A percentile compares a stretch with the other conserved stretches of the same genome.
These are phyloP conservation scores for Macrolepiota dolichaula DNA, from an alignment of 768 basidiomycete genomes.

Conservation along the genomic window DNA sequence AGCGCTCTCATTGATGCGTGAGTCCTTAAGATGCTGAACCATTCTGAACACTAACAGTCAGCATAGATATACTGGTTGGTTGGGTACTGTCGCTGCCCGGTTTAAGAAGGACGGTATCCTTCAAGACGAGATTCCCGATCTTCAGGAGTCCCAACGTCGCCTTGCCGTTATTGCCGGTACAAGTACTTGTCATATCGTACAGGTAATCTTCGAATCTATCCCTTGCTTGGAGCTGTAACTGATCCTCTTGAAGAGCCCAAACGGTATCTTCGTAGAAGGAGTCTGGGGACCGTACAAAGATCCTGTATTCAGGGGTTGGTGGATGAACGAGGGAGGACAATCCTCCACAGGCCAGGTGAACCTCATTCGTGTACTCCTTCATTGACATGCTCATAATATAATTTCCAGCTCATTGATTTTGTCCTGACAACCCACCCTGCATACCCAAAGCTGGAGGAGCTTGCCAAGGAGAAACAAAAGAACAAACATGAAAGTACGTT, in stretches of 20 bases:
- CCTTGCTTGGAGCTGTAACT: neutral
- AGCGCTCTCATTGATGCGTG: conserved; percentile 95
- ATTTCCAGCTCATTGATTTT: conserved; percentile 81
- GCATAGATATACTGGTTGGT: conserved; percentile 84
- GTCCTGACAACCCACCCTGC: conserved; percentile 91
- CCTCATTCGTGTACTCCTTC: neutral
- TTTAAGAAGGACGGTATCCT: conserved; percentile 49
- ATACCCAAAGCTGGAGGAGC: conserved; percentile 62
- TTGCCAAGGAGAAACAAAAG: conserved; percentile 55
- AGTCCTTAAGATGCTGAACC: conserved; percentile 20
- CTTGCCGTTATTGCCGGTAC: conserved; percentile 95
- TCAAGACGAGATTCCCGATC: conserved; percentile 49
- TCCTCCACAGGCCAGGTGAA: conserved; percentile 93
- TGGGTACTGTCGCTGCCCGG: conserved; percentile 89
- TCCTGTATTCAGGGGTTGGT: conserved; percentile 90
- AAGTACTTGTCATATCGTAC: conserved; percentile 93
- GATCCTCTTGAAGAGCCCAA: conserved; percentile 50
- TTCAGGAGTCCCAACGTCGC: conserved; percentile 77
- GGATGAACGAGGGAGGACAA: conserved; percentile 99
- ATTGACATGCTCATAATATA: neutral
- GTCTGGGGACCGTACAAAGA: conserved; percentile 95
- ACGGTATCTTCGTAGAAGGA: conserved; percentile 85
- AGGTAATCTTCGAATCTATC: conserved; percentile 39
- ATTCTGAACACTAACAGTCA: neutral
- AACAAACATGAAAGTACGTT: conserved; percentile 55